Evolutionary conservation across 2,329 filamentous ascomycete genomes (phyloP).

Genomic region (Trichophyton simii): DNA sequence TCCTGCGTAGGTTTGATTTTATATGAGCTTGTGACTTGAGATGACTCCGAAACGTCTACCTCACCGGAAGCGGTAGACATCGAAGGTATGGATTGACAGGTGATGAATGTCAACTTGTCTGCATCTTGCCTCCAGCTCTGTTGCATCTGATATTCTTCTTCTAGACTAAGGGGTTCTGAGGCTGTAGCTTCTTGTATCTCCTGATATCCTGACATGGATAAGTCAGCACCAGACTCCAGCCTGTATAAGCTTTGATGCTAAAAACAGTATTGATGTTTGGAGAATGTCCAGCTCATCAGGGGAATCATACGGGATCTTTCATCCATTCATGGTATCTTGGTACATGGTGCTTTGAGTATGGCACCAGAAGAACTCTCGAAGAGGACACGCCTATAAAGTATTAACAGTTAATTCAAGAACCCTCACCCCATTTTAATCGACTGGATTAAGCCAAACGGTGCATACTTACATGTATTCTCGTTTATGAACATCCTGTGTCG

Average conservation of each 20-base stretch:
- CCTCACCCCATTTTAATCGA: neutral
- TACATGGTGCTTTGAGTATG: conserved; percentile 73
- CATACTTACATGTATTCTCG: neutral
- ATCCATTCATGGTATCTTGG: conserved; percentile 81
- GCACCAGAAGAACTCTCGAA: conserved; percentile 58
- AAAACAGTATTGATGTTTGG: neutral
- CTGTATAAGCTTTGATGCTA: neutral
- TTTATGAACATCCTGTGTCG: conserved; percentile 2
- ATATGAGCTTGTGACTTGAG: conserved; percentile 5
- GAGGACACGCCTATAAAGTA: conserved; percentile 40
- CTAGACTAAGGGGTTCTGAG: conserved; percentile 67
- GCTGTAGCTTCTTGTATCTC: conserved; percentile 73
- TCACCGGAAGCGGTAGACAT: conserved; percentile 7
- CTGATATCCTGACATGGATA: conserved; percentile 26
- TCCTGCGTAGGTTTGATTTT: conserved; percentile 15
- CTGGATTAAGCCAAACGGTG: neutral
- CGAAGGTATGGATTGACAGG: conserved; percentile 44
- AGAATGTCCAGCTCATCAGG: neutral
- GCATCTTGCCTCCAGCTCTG: conserved; percentile 65
- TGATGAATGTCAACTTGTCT: conserved; percentile 89
- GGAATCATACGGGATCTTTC: conserved; percentile 53
- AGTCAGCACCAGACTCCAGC: neutral
- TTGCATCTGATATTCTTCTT: conserved; percentile 84
- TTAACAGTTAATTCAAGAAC: neutral
- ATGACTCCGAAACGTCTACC: conserved; percentile 25